These are phyloP conservation scores for Talaromyces nanjingensis DNA, from an alignment of 495 filamentous ascomycete genomes.

Conservation along the genomic window DNA sequence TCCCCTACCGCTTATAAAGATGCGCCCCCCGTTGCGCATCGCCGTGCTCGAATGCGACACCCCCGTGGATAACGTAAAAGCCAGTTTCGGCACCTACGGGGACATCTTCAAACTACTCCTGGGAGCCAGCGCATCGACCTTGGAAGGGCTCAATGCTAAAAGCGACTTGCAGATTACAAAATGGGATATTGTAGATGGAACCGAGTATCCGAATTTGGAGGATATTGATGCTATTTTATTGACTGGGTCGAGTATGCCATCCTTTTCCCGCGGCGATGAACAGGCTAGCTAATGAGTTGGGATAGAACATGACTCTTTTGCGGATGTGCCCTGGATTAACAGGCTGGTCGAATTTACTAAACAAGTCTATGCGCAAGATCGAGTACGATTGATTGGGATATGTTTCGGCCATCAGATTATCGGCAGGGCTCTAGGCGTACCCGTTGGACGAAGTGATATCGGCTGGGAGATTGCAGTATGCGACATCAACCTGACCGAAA, in stretches of 20 bases:
- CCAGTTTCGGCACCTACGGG: conserved; percentile 64
- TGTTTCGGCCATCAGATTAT: conserved; percentile 94
- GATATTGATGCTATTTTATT: conserved; percentile 77
- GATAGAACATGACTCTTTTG: conserved; percentile 53
- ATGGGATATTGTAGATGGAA: conserved; percentile 59
- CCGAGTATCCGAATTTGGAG: conserved; percentile 60
- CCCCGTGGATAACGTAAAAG: conserved; percentile 46
- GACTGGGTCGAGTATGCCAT: conserved; percentile 54
- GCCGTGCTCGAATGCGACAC: conserved; percentile 81
- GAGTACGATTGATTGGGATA: conserved; percentile 66
- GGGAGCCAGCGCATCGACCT: conserved; percentile 35
- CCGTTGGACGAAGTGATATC: conserved; percentile 55
- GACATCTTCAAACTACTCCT: conserved; percentile 66
- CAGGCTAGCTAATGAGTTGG: not conserved
- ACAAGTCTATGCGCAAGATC: conserved; percentile 45
- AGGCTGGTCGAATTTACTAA: conserved; percentile 65
- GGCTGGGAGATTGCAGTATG: conserved; percentile 83
- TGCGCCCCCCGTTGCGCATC: conserved; percentile 60
- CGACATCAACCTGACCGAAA: conserved; percentile 58
- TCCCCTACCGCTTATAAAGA: conserved; percentile 9
- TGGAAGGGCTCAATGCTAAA: conserved; percentile 29
- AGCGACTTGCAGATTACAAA: conserved; percentile 50
- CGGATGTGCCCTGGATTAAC: conserved; percentile 68
- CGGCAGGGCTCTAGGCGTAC: conserved; percentile 62
- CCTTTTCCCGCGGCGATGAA: not conserved